These are phyloP conservation scores for Tulasnella sp. DNA, from an alignment of 768 basidiomycete species.

Conservation along the genomic window DNA sequence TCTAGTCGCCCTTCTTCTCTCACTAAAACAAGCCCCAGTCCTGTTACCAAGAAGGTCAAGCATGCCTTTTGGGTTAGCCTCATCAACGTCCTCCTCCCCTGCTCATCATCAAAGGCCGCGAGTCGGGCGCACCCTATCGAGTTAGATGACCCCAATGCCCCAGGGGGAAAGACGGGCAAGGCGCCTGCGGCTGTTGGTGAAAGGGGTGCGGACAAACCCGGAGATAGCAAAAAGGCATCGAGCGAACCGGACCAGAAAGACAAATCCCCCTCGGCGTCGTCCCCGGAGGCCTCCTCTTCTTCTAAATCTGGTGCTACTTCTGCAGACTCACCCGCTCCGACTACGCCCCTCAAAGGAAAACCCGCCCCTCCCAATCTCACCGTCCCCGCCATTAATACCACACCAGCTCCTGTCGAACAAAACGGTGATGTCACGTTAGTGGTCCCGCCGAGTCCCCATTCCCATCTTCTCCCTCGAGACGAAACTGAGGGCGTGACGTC, in stretches of 20 bases:
- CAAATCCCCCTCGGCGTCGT: neutral
- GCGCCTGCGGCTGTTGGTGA: neutral
- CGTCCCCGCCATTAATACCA: neutral
- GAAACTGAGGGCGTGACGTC: slow-evolving; percentile 84
- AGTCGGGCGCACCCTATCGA: neutral
- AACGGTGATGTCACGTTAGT: neutral
- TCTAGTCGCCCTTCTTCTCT: neutral
- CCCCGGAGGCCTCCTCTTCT: neutral
- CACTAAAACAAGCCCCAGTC: slow-evolving; percentile 1
- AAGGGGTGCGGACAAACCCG: neutral
- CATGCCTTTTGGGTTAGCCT: neutral
- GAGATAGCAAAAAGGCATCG: neutral
- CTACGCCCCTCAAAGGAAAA: neutral
- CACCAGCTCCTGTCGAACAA: neutral
- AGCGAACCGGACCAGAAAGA: neutral
- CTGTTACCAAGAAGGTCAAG: neutral
- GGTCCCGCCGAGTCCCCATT: slow-evolving; percentile 20
- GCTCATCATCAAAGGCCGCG: neutral
- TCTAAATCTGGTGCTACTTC: neutral
- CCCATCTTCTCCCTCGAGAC: slow-evolving; percentile 40
- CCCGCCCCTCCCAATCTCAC: neutral
- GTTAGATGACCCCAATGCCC: neutral
- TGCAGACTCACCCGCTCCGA: neutral
- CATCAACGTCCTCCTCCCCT: neutral
- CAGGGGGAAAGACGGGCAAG: neutral